Conservation (phyloP, 805 yeast genomes). For the Candida rishiriensis region DNA sequence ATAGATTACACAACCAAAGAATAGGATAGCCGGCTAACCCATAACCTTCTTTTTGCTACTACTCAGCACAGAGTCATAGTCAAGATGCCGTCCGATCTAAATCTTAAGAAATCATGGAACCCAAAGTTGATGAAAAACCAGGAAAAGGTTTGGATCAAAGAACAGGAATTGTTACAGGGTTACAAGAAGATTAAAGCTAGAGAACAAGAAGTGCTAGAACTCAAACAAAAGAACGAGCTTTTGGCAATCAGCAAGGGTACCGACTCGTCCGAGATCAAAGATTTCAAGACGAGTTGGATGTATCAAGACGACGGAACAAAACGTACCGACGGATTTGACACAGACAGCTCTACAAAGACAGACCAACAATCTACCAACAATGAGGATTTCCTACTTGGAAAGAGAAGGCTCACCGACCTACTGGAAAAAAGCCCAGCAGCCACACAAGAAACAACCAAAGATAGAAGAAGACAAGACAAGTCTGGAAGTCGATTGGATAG, state of each 20-base stretch:
- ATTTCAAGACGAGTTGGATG: conserved; percentile 78
- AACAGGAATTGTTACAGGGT: conserved; percentile 73
- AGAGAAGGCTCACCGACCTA: neutral
- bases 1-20: too few relatives aligned
- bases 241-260: conserved; percentile 33
- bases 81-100: conserved; percentile 66
- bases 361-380: conserved; percentile 37
- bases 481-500: conserved; percentile 8
- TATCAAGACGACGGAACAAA: conserved; percentile 44
- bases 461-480: neutral
- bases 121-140: conserved; percentile 84
- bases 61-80: neutral
- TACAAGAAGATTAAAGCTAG: conserved; percentile 58
- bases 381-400: conserved; percentile 20
- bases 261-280: conserved; percentile 35
- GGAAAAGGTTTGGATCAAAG: conserved; percentile 77
- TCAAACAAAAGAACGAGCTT: conserved; percentile 56
- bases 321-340: conserved; percentile 3
- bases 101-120: conserved; percentile 93
- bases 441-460: neutral
- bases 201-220: conserved; percentile 58
- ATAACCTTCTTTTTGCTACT: too few relatives aligned
- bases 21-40: too few relatives aligned
- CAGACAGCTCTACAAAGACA: conserved; percentile 16
- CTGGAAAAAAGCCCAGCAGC: too few relatives aligned